Evolutionary conservation across 2,329 filamentous ascomycete species (phyloP).

Genomic region (Beauveria scarabaeidicola): DNA sequence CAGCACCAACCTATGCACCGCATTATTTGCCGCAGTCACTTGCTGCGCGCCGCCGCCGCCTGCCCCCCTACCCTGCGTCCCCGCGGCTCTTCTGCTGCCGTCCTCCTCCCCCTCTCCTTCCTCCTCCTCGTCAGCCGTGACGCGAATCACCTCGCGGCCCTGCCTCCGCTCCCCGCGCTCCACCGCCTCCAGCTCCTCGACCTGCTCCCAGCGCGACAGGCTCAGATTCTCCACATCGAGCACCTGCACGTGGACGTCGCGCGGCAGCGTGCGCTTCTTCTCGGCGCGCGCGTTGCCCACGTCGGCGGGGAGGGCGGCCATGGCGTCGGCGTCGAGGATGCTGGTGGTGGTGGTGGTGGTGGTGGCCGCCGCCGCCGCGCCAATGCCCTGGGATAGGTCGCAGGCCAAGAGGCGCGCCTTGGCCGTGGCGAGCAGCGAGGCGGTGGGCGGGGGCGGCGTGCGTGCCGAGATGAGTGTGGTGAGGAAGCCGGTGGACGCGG

Average conservation of each 20-base stretch:
- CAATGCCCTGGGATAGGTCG: constrained; percentile 44
- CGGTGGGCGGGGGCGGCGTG: constrained; percentile 52
- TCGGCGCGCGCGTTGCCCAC: constrained; percentile 43
- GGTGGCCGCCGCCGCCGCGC: too few relatives aligned
- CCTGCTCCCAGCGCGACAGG: constrained; percentile 73
- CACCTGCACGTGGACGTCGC: constrained; percentile 68
- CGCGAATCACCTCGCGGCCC: constrained; percentile 74
- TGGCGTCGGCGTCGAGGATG: constrained; percentile 36
- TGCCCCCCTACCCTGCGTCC: constrained; percentile 24
- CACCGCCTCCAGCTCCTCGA: constrained; percentile 69
- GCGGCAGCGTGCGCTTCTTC: constrained; percentile 50
- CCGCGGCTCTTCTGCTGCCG: neutral
- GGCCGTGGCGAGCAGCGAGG: constrained; percentile 68
- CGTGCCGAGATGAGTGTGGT: constrained; percentile 49
- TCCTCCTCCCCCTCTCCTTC: constrained; percentile 44
- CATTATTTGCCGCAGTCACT: constrained; percentile 26
- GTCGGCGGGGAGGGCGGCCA: constrained; percentile 42
- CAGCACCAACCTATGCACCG: constrained; percentile 71
- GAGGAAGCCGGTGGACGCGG: constrained; percentile 51
- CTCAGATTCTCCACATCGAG: constrained; percentile 79
- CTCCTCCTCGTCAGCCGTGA: constrained; percentile 38
- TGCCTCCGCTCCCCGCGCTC: constrained; percentile 65
- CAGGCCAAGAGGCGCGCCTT: constrained; percentile 70
- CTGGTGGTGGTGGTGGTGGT: constrained; percentile 37
- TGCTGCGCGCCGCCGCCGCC: constrained; percentile 4